Evolutionary conservation across 2,329 filamentous ascomycete genomes (phyloP).

Genomic region (Cercospora sesami): DNA sequence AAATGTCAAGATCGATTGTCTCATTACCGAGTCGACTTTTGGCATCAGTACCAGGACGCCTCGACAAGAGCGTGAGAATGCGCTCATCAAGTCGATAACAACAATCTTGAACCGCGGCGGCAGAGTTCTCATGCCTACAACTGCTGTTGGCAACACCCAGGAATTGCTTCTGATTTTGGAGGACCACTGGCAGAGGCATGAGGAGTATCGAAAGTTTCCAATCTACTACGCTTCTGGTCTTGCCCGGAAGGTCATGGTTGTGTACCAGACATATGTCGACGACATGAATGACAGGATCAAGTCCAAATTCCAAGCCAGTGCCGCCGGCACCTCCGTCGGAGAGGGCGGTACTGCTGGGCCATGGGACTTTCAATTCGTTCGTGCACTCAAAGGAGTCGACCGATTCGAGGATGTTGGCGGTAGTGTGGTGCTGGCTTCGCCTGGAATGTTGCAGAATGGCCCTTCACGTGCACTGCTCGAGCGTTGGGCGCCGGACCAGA

Average conservation of each 20-base stretch:
- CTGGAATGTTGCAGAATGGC: slow-evolving; percentile 97
- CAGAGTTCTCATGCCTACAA: slow-evolving; percentile 90
- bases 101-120: slow-evolving; percentile 87
- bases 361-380: slow-evolving; percentile 95
- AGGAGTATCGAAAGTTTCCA: slow-evolving; percentile 83
- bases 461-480: slow-evolving; percentile 91
- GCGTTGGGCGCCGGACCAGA: slow-evolving; percentile 91
- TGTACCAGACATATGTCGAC: slow-evolving; percentile 96
- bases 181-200: slow-evolving; percentile 91
- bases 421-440: slow-evolving; percentile 95
- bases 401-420: slow-evolving; percentile 93
- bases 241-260: slow-evolving; percentile 94
- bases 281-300: slow-evolving; percentile 99
- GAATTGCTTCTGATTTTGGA: slow-evolving; percentile 92
- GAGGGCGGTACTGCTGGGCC: slow-evolving; percentile 73
- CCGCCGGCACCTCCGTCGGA: slow-evolving; percentile 73
- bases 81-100: slow-evolving; percentile 94
- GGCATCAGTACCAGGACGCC: slow-evolving; percentile 93
- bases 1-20: slow-evolving; percentile 87
- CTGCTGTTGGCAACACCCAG: slow-evolving; percentile 89
- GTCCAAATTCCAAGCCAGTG: slow-evolving; percentile 80
- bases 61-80: slow-evolving; percentile 83
- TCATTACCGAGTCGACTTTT: slow-evolving; percentile 97
- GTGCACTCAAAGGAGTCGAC: slow-evolving; percentile 87
- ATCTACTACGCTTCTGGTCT: slow-evolving; percentile 98